Conservation (phyloP, 768 basidiomycete species). For the Amanita polypyramis region DNA sequence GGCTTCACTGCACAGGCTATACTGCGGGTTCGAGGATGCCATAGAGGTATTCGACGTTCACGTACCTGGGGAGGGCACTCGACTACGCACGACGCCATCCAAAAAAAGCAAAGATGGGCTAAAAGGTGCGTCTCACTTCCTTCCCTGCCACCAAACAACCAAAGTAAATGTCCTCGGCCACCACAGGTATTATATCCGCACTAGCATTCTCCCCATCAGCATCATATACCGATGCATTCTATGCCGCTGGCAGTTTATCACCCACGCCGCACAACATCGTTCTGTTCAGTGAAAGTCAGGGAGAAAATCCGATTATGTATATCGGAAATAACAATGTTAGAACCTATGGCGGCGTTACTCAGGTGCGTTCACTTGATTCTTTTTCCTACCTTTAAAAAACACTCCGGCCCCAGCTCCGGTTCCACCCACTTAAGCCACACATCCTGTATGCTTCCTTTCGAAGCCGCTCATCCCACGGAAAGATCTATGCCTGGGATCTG, state of each 20-base stretch:
- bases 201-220: conserved; percentile 64
- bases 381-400: background rate
- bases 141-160: background rate
- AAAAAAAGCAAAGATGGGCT: conserved; percentile 78
- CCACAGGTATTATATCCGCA: conserved; percentile 74
- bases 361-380: conserved; percentile 24
- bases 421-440: conserved; percentile 64
- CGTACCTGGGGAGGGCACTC: conserved; percentile 61
- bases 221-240: conserved; percentile 42
- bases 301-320: conserved; percentile 45
- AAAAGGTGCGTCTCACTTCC: conserved; percentile 68
- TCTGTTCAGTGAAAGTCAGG: conserved; percentile 52
- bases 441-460: conserved; percentile 76
- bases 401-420: conserved; percentile 42
- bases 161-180: background rate
- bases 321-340: background rate
- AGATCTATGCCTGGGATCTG: conserved; percentile 73
- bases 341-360: conserved; percentile 34
- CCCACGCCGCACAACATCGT: conserved; percentile 48
- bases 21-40: conserved; percentile 80
- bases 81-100: conserved; percentile 59
- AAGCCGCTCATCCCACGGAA: conserved; percentile 25
- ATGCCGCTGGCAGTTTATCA: conserved; percentile 71
- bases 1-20: conserved; percentile 39
- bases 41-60: conserved; percentile 79